Evolutionary conservation across 257 asterid genomes (phyloP), one percentile per base, ranked within the genome.

Genomic region (Solanum arcanum): DNA sequence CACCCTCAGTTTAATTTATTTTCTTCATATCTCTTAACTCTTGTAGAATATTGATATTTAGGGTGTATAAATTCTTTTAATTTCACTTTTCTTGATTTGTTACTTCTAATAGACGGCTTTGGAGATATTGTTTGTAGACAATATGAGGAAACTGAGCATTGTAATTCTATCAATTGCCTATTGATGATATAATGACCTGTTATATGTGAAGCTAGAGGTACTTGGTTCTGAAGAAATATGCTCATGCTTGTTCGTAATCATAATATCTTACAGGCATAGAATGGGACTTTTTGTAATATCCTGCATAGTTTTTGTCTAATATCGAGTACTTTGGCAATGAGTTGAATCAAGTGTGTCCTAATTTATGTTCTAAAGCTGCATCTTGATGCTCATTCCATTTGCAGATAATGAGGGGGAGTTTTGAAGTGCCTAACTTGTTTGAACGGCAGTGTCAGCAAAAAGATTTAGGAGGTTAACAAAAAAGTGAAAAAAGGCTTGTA

Each of bases 1-100:
- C 96, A 73, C 89, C 94, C 69, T 91, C 94, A 70, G 90, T 92
- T 87, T 95, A 93, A 93, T 83, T 87, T 86, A 41, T 89, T 85
- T 88, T 74, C 83, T 75, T 41, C 62, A 39, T n/a, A 84, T 84
- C 62, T 86, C 83, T 93, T 88, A 72, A 86, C 88, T 86, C 81
- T 80, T 90, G 85, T 91, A 90, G 90, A 83, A 86, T 89, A 88
- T 84, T 88, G 88, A 87, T 88, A 87, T 91, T 89, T 85, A 91
- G 92, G 89, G 91, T 90, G 89, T 21, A 90, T 92, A 83, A 73
- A 88, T 91, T 83, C 88, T 89, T 33, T 88, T 86, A 11, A 70
- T 82, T 83, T 72, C 68, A 86, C 69, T 87, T 27, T 59, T 82
- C 88, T 86, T 83, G 72, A 78, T 80, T 89, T 91, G 84, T 86